A percentile compares a stretch with the other conserved stretches of the same genome.
Conservation (phyloP, 2,329 filamentous ascomycete genomes). For the Sporothrix pseudoabietina region DNA sequence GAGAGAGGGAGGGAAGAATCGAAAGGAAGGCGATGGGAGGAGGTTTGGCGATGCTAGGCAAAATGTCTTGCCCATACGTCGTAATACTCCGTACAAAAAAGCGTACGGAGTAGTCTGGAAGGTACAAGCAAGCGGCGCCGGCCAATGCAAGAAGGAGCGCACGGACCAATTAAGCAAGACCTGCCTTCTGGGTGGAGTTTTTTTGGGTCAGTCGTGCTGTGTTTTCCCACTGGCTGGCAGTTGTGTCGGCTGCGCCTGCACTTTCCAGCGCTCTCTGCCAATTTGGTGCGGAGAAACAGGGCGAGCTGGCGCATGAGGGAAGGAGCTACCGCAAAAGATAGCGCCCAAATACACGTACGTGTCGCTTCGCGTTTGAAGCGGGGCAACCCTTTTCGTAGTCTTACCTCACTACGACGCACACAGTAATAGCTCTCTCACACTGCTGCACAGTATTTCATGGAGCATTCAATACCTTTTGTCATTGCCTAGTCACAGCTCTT, state of each 20-base stretch:
- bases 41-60: constrained; percentile 1
- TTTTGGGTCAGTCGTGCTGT: not conserved
- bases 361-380: constrained; percentile 13
- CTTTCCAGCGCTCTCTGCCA: not conserved
- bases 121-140: constrained; percentile 9
- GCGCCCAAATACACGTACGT: constrained; percentile 3
- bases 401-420: constrained; percentile 4
- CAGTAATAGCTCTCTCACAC: not conserved
- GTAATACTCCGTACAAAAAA: constrained; percentile 9
- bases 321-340: not conserved
- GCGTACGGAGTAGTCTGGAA: constrained; percentile 5
- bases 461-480: not conserved
- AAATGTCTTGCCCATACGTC: constrained; percentile 18
- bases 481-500: not conserved
- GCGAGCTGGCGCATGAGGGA: constrained; percentile 14
- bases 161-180: constrained; percentile 24
- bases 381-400: not conserved
- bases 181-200: not conserved
- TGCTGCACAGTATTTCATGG: not conserved
- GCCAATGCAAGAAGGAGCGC: constrained; percentile 20
- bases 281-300: constrained; percentile 12
- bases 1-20: not conserved
- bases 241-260: constrained; percentile 8
- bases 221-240: not conserved
- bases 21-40: constrained; percentile 12